These are phyloP conservation scores for Elongisporangium anandrum DNA, from an alignment of 352 stramenopile species.

Conservation along the genomic window DNA sequence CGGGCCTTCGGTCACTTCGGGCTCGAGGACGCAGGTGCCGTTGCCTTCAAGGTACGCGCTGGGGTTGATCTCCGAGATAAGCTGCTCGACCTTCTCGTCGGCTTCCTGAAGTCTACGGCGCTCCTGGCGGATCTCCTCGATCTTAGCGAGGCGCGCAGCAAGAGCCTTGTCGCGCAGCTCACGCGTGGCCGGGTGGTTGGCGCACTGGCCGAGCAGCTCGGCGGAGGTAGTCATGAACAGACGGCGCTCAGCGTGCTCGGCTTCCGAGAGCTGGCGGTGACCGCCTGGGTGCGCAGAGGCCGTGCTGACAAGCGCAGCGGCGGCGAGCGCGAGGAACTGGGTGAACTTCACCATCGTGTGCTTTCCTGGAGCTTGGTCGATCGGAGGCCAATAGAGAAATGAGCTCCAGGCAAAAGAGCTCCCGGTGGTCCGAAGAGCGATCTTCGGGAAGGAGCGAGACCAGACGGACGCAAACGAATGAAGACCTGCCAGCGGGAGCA, in stretches of 20 bases:
- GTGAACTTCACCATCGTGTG: too few relatives aligned
- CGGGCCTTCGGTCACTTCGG: conserved; percentile 17
- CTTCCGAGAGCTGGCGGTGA: not conserved
- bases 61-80: conserved; percentile 10
- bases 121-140: conserved; percentile 12
- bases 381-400: too few relatives aligned
- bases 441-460: too few relatives aligned
- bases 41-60: conserved; percentile 11
- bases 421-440: too few relatives aligned
- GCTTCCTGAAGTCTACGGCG: not conserved
- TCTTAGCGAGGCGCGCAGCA: conserved; percentile 10
- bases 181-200: conserved; percentile 11
- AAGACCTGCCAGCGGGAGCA: too few relatives aligned
- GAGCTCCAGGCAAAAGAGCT: too few relatives aligned
- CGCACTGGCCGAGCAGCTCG: conserved; percentile 13
- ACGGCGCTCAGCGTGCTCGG: not conserved
- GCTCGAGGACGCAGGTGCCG: conserved; percentile 17
- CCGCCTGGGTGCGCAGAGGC: too few relatives aligned
- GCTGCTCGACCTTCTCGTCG: too few relatives aligned
- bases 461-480: too few relatives aligned
- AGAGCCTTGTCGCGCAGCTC: conserved; percentile 16
- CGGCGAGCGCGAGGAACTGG: too few relatives aligned
- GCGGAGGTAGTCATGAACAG: conserved; percentile 20
- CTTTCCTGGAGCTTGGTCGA: too few relatives aligned
- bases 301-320: too few relatives aligned